Conservation (phyloP, 768 basidiomycete genomes). For the Tephrocybe rancida region DNA sequence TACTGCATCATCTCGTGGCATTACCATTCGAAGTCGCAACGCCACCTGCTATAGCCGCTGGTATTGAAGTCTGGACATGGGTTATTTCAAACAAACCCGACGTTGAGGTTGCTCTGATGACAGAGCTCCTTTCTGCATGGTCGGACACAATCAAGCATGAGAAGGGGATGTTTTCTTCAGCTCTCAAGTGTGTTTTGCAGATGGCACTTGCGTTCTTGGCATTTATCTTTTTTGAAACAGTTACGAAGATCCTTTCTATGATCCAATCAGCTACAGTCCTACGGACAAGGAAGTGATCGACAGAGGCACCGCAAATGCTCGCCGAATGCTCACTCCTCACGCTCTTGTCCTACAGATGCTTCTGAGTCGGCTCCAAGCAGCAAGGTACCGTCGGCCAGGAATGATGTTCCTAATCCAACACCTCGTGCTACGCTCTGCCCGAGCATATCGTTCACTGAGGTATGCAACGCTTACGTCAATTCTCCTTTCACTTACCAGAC, state of each 20-base stretch:
- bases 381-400: conserved; percentile 82
- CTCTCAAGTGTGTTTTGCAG: conserved; percentile 68
- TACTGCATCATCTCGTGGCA: conserved; percentile 84
- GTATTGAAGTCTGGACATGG: conserved; percentile 97
- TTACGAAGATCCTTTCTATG: conserved; percentile 85
- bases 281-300: conserved; percentile 87
- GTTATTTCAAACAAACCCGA: conserved; percentile 84
- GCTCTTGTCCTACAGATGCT: conserved; percentile 83
- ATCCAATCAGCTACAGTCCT: conserved; percentile 85
- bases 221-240: conserved; percentile 43
- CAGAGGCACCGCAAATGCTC: conserved; percentile 66
- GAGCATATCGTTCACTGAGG: conserved; percentile 76
- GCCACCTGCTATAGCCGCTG: conserved; percentile 81
- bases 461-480: conserved; percentile 28
- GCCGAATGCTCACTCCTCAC: conserved; percentile 81
- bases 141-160: conserved; percentile 73
- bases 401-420: conserved; percentile 87
- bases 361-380: conserved; percentile 90
- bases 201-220: background rate
- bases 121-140: conserved; percentile 89
- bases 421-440: conserved; percentile 80
- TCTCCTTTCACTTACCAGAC: conserved; percentile 4
- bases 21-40: conserved; percentile 91
- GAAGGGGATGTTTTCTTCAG: conserved; percentile 82
- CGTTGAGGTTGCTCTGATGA: conserved; percentile 81